A percentile compares a stretch with the other conserved stretches of the same genome.
Conservation (phyloP, 306 rosid genomes). For the Begonia peltatifolia region DNA sequence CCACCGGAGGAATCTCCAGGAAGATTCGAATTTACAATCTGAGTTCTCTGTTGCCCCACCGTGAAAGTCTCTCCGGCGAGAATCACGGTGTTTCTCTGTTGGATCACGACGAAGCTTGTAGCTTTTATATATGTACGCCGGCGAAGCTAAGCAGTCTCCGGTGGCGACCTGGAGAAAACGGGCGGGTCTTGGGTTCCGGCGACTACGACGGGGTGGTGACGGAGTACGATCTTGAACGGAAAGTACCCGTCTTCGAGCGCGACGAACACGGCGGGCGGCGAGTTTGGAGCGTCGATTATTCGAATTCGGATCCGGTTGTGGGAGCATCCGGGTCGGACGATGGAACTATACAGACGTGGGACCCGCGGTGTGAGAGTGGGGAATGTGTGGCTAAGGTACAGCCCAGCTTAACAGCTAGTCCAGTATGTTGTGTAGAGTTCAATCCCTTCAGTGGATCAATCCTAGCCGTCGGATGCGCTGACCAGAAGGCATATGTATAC, state of each 20-base stretch:
- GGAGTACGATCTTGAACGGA: constrained; percentile 41
- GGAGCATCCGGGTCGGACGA: constrained; percentile 61
- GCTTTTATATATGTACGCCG: constrained; percentile 36
- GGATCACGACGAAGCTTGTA: constrained; percentile 29
- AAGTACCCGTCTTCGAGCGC: constrained; percentile 36
- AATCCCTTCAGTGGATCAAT: constrained; percentile 18
- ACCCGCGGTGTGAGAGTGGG: constrained; percentile 33
- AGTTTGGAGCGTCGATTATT: constrained; percentile 53
- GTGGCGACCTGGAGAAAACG: constrained; percentile 32
- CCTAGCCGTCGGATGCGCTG: constrained; percentile 46
- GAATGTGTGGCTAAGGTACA: constrained; percentile 19
- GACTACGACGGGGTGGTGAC: constrained; percentile 55
- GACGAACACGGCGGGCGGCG: constrained; percentile 64
- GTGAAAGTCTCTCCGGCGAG: neutral
- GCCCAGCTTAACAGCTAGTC: constrained; percentile 17
- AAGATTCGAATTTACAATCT: constrained; percentile 30
- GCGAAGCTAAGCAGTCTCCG: constrained; percentile 57
- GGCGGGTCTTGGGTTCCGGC: constrained; percentile 31
- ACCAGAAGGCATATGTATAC: constrained; percentile 37
- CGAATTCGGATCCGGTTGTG: constrained; percentile 19
- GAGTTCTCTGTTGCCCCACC: constrained; percentile 6
- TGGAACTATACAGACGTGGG: constrained; percentile 59
- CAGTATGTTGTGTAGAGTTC: constrained; percentile 53
- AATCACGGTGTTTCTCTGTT: constrained; percentile 3
- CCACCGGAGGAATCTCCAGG: constrained; percentile 47